A percentile compares a stretch with the other conserved stretches of the same genome.
Conservation (phyloP, 2,329 filamentous ascomycete species). For the Aspergillus calidoustus region DNA sequence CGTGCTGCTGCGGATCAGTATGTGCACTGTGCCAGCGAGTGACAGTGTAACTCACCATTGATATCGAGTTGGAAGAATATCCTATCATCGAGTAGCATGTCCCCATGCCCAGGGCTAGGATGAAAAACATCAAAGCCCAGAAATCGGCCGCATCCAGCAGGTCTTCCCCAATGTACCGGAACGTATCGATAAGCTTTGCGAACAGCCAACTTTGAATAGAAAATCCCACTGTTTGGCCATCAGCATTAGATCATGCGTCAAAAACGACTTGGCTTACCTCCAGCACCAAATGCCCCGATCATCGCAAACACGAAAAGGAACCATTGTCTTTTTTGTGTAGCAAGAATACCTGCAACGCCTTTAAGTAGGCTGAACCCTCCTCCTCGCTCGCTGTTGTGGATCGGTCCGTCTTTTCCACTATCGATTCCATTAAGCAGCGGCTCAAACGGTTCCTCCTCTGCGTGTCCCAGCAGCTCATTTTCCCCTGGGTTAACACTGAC, state of each 20-base stretch:
- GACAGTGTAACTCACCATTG: constrained; percentile 39
- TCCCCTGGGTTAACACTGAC: not conserved
- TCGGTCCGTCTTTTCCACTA: not conserved
- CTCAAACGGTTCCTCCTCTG: not conserved
- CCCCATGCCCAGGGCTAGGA: constrained; percentile 55
- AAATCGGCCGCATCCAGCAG: constrained; percentile 53
- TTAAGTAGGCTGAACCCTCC: not conserved
- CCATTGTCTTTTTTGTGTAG: not conserved
- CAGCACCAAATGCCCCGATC: not conserved
- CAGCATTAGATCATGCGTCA: constrained; percentile 23
- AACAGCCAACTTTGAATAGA: constrained; percentile 51
- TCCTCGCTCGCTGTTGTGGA: not conserved
- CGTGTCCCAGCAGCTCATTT: not conserved
- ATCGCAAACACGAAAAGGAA: not conserved
- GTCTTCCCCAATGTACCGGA: constrained; percentile 46
- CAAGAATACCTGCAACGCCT: not conserved
- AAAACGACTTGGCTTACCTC: not conserved
- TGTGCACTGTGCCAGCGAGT: not conserved
- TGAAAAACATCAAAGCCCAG: constrained; percentile 61
- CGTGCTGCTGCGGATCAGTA: not conserved
- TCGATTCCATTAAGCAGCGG: not conserved
- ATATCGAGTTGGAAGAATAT: constrained; percentile 50
- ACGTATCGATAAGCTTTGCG: constrained; percentile 54
- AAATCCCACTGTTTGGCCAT: constrained; percentile 42
- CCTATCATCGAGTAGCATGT: constrained; percentile 53